Percentiles rank a stretch among this genome's conserved stretches.
Evolutionary conservation across 139 green algal genomes (phyloP).

Genomic region (Deuterostichococcus epilithicus): DNA sequence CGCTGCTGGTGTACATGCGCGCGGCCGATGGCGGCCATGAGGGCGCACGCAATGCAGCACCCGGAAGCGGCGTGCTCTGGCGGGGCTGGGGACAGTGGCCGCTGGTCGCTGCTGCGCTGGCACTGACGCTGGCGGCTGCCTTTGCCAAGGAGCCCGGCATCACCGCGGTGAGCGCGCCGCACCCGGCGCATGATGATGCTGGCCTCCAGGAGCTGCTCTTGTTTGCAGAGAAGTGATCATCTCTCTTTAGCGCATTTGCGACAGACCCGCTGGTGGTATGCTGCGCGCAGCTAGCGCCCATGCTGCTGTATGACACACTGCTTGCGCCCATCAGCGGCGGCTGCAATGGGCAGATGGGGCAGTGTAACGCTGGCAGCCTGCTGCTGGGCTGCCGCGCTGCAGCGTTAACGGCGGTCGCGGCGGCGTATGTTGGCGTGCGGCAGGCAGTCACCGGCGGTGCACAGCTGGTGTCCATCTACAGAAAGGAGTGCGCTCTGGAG

Average conservation of each 20-base stretch:
- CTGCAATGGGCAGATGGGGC: background rate
- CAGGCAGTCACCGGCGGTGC: conserved; percentile 38
- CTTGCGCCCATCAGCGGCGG: background rate
- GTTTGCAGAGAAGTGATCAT: too few species aligned
- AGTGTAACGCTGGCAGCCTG: too few species aligned
- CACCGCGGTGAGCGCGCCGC: conserved; percentile 38
- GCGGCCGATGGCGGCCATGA: conserved; percentile 26
- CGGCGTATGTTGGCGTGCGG: background rate
- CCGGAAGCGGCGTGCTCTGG: background rate
- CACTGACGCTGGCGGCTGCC: conserved; percentile 42
- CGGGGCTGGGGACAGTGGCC: conserved; percentile 33
- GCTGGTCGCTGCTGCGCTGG: conserved; percentile 25
- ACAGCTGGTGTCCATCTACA: conserved; percentile 73
- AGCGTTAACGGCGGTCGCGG: background rate
- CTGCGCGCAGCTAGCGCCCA: conserved; percentile 35
- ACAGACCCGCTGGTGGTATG: too few species aligned
- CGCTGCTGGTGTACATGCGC: conserved; percentile 52
- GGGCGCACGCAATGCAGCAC: background rate
- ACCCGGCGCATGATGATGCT: background rate
- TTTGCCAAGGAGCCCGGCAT: conserved; percentile 82
- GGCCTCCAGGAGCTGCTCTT: too few species aligned
- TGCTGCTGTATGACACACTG: conserved; percentile 56
- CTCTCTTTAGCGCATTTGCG: too few species aligned
- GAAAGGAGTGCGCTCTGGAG: conserved; percentile 50
- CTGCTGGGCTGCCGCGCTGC: background rate